These are phyloP conservation scores for Amphirosellinia nigrospora DNA, from an alignment of 495 filamentous ascomycete genomes.

Conservation along the genomic window DNA sequence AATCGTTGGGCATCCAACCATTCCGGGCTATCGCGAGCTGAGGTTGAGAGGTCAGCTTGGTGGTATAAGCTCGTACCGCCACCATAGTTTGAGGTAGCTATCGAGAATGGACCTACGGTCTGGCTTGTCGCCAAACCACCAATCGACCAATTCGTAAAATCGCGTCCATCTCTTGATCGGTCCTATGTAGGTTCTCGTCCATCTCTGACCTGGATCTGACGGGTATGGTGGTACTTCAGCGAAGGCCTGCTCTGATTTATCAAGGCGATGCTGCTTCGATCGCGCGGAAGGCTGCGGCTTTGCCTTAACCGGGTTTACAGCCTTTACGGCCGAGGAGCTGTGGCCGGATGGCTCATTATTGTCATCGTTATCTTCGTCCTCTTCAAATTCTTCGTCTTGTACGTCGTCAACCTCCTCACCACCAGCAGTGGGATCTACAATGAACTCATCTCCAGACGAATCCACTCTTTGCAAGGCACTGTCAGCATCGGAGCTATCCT, in stretches of 20 bases:
- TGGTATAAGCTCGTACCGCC: constrained; percentile 45
- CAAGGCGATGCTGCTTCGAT: constrained; percentile 31
- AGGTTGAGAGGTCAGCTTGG: constrained; percentile 33
- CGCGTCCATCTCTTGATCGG: constrained; percentile 52
- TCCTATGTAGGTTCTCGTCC: constrained; percentile 53
- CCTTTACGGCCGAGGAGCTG: constrained; percentile 8
- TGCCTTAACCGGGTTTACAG: constrained; percentile 8
- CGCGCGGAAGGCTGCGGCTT: constrained; percentile 25
- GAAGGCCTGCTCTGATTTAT: constrained; percentile 35
- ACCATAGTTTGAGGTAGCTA: constrained; percentile 49
- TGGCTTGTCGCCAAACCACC: constrained; percentile 51
- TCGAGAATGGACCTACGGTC: constrained; percentile 46
- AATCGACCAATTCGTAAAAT: constrained; percentile 48
- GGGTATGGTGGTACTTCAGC: constrained; percentile 52
- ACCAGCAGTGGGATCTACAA: constrained; percentile 25
- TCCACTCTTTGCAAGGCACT: constrained; percentile 14
- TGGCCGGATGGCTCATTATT: constrained; percentile 11
- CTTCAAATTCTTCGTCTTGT: constrained; percentile 14
- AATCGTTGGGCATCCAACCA: constrained; percentile 47
- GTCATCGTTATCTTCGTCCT: constrained; percentile 26
- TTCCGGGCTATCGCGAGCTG: constrained; percentile 41
- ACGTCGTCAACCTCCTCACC: constrained; percentile 15
- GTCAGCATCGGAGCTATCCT: constrained; percentile 31
- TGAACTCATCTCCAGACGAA: constrained; percentile 35
- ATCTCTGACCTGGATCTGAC: constrained; percentile 49